A percentile compares a stretch with the other conserved stretches of the same genome.
phyloP scores from a whole-genome alignment of 371 early-diverging fungal genomes.

The Mortierella sp. region DNA sequence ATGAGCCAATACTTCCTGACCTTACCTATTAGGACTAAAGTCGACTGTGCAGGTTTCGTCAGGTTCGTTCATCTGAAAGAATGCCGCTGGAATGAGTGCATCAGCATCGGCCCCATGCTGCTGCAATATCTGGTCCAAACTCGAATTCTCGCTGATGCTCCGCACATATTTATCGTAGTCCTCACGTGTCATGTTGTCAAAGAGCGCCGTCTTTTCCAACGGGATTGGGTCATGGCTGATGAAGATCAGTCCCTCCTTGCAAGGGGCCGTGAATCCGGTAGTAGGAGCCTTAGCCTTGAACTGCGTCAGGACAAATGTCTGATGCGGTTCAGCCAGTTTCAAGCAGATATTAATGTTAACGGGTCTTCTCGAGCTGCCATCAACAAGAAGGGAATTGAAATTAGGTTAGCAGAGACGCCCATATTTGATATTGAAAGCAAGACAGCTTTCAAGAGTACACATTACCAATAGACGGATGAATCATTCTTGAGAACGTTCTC shows the following conservation, averaged over 20 bases:
- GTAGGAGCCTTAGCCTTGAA: constrained; percentile 49
- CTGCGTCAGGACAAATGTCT: constrained; percentile 38
- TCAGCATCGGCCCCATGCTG: constrained; percentile 27
- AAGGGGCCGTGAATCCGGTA: constrained; percentile 48
- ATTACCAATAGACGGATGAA: constrained; percentile 49
- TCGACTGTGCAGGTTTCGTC: constrained; percentile 44
- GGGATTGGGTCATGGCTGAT: constrained; percentile 49
- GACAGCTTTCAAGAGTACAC: too few species aligned
- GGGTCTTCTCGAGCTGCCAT: constrained; percentile 43
- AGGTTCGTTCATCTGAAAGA: constrained; percentile 35
- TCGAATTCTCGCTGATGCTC: constrained; percentile 7
- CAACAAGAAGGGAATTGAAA: too few species aligned
- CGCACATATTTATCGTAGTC: constrained; percentile 37
- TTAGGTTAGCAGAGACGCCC: too few species aligned
- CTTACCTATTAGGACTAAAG: constrained; percentile 37
- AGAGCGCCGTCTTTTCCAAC: constrained; percentile 31
- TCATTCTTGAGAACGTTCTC: constrained; percentile 52
- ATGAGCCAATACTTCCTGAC: too few species aligned
- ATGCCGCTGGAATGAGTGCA: constrained; percentile 38
- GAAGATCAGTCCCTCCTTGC: constrained; percentile 52
- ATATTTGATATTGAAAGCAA: too few species aligned
- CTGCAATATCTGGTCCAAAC: constrained; percentile 11
- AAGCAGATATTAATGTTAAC: constrained; percentile 50
- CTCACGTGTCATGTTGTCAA: constrained; percentile 49
- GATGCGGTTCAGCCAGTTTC: constrained; percentile 24